Base-by-base conservation (phyloP, 208 protist genomes). In the Trypanosoma scelopori region DNA sequence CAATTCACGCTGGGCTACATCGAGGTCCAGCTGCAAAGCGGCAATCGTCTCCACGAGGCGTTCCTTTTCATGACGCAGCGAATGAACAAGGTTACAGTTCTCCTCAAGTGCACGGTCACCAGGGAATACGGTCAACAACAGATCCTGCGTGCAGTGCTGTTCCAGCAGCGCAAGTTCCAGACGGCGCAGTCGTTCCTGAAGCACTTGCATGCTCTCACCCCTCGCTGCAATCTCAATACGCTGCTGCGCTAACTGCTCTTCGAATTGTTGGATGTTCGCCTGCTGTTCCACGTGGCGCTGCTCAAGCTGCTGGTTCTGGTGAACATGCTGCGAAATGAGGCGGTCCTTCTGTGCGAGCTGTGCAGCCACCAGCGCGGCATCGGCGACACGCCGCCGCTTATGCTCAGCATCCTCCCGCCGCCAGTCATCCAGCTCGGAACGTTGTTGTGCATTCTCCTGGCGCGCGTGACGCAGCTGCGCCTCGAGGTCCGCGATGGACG, bases 81-180 rank as follows among this genome's bases (percentile, higher is more conserved):
- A 47, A n/a, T 58, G 27, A 46, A 72, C 59, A 16, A 73, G 42
- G 20, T 65, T 64, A n/a, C 68, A 39, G 45, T 69, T 71, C 49
- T 81, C 78, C 12, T 48, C 65, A 39, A 88, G 63, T 9, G 74
- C 76, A 57, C 62, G 74, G 60, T 91, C 62, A 62, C 59, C 74
- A 15, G 85, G 85, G 68, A 83, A 92, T 25, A 92, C 74, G 5
- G 67, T 45, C 28, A 66, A 66, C 18, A 92, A 69, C n/a, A 85
- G 55, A 13, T 66, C 74, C 62, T 87, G 80, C 55, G 81, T 81
- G 46, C 69, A 61, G 11, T 79, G 68, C 20, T 67, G 66, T 45
- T 71, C 68, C 1, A 92, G 68, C 13, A 84, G 43, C n/a, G 69
- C 63, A 28, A 51, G 42, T 55, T 78, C 70, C 13, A 77, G 51